Evolutionary conservation across 1,284 basidiomycete species (phyloP).

Genomic region (Hemileia vastatrix): DNA sequence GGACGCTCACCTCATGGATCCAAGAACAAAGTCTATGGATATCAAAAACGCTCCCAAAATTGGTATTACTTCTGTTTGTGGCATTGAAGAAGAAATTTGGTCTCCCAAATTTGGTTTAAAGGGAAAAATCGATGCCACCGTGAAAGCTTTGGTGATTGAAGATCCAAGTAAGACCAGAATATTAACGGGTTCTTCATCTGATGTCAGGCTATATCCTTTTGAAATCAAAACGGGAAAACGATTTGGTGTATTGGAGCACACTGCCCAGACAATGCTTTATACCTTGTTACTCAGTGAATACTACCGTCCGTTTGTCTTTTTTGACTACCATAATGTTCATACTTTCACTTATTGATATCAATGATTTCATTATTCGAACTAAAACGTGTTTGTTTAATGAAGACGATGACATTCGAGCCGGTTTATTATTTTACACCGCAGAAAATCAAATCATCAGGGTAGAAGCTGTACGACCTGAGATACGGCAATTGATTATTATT

Average conservation of each 20-base stretch:
- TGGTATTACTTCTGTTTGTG: conserved; percentile 58
- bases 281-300: conserved; percentile 82
- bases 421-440: conserved; percentile 89
- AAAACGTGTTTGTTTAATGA: too few species aligned
- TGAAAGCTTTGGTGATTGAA: conserved; percentile 58
- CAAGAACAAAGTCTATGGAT: conserved; percentile 47
- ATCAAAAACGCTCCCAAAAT: conserved; percentile 52
- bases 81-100: conserved; percentile 96
- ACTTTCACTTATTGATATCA: not conserved
- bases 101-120: conserved; percentile 89
- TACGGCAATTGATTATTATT: conserved; percentile 67
- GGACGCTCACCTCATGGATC: conserved; percentile 58
- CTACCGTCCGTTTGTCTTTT: conserved; percentile 52
- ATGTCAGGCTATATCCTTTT: conserved; percentile 58
- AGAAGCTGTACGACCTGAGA: conserved; percentile 65
- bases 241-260: conserved; percentile 72
- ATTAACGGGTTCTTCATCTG: conserved; percentile 1
- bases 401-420: conserved; percentile 55
- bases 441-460: conserved; percentile 76
- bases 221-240: conserved; percentile 92
- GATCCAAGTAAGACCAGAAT: conserved; percentile 24
- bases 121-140: conserved; percentile 87
- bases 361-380: too few species aligned
- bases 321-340: not conserved
- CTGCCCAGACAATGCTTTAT: conserved; percentile 96